phyloP scores from a whole-genome alignment of 306 rosid species.

The barrel medic (Medicago truncatula) region DNA sequence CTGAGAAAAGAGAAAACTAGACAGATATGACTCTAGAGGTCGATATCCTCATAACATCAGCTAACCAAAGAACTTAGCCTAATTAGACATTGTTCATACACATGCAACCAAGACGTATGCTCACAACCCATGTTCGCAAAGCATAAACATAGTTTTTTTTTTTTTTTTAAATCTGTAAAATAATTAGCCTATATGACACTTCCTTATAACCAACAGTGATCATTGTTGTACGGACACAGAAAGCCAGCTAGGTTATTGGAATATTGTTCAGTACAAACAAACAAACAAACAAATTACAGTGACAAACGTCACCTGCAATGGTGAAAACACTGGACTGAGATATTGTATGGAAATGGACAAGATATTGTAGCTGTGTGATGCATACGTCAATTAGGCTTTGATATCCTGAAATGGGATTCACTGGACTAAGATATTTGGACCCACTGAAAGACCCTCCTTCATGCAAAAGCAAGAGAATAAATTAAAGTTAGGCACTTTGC shows the following conservation, averaged over 20 bases:
- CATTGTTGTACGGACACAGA: slow-evolving; percentile 53
- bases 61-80: too few species aligned
- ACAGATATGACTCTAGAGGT: too few species aligned
- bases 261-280: neutral
- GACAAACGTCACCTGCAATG: neutral
- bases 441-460: slow-evolving; percentile 14
- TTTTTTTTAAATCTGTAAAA: too few species aligned
- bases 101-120: too few species aligned
- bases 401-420: slow-evolving; percentile 4
- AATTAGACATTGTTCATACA: too few species aligned
- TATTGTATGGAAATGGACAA: neutral
- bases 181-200: too few species aligned
- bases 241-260: slow-evolving; percentile 48
- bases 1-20: too few species aligned
- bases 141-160: too few species aligned
- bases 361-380: neutral
- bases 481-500: slow-evolving; percentile 8
- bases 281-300: neutral
- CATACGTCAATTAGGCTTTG: slow-evolving; percentile 4
- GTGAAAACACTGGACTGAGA: slow-evolving; percentile 1
- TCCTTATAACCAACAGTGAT: too few species aligned
- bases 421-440: neutral
- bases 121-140: too few species aligned
- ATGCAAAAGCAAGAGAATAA: slow-evolving; percentile 8
- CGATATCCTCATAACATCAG: too few species aligned